Conservation (phyloP, 257 asterid species). For the Echium plantagineum region DNA sequence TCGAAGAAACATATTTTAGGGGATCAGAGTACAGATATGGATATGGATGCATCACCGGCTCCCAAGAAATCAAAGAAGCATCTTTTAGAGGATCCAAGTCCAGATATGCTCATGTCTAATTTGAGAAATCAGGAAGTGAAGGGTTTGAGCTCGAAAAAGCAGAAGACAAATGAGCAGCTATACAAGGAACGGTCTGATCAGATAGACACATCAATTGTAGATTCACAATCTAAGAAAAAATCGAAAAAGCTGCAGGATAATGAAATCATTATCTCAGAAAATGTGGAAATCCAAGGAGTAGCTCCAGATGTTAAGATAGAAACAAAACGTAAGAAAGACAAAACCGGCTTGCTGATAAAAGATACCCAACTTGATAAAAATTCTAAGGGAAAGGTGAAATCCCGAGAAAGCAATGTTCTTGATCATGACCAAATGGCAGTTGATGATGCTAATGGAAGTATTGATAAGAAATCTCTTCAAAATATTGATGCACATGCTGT, state of each 20-base stretch:
- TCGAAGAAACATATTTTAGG: constrained; percentile 12
- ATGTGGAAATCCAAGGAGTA: constrained; percentile 6
- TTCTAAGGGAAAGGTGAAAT: constrained; percentile 23
- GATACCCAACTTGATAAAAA: constrained; percentile 22
- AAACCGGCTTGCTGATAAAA: constrained; percentile 10
- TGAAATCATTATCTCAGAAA: constrained; percentile 11
- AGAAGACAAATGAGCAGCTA: constrained; percentile 17
- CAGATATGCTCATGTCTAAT: constrained; percentile 12
- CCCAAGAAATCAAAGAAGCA: constrained; percentile 18
- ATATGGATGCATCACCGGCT: constrained; percentile 8
- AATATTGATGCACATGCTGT: constrained; percentile 24
- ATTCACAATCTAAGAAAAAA: constrained; percentile 25
- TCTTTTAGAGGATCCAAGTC: constrained; percentile 9
- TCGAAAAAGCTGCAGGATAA: constrained; percentile 20
- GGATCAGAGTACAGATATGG: constrained; percentile 12
- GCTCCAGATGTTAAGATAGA: constrained; percentile 19
- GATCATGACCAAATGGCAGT: constrained; percentile 31
- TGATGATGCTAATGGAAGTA: constrained; percentile 8
- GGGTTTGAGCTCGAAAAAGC: constrained; percentile 13
- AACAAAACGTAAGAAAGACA: constrained; percentile 31
- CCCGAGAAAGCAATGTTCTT: constrained; percentile 19
- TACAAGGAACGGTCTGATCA: constrained; percentile 17
- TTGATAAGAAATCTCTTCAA: constrained; percentile 12
- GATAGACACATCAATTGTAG: constrained; percentile 15
- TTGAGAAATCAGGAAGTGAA: constrained; percentile 18